phyloP scores from a whole-genome alignment of 352 stramenopile species.

The Phytopythium delawarense region DNA sequence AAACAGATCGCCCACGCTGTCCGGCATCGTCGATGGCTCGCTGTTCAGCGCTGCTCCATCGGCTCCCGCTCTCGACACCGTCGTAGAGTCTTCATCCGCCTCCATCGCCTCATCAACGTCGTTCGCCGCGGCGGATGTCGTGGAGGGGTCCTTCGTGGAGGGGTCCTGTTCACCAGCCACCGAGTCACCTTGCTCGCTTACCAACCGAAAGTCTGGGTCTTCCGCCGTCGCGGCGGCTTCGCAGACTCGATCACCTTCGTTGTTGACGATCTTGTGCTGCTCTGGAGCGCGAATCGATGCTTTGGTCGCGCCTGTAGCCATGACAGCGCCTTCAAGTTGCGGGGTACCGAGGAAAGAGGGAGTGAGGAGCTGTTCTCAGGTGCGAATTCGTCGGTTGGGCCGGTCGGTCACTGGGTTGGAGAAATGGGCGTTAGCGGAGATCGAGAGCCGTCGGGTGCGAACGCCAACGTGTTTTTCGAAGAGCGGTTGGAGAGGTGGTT shows the following conservation, averaged over 20 bases:
- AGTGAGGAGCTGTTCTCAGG: conserved; percentile 3
- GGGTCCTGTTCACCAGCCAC: background rate
- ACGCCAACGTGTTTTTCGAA: background rate
- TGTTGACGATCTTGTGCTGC: background rate
- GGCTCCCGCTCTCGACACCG: background rate
- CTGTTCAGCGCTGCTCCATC: background rate
- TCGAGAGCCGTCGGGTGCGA: background rate
- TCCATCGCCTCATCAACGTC: background rate
- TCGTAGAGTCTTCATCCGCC: background rate
- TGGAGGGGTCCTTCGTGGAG: background rate
- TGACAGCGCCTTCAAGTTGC: background rate
- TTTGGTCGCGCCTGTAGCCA: background rate
- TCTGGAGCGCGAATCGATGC: background rate
- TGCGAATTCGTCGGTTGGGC: background rate
- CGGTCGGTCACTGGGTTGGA: background rate
- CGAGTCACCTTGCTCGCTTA: background rate
- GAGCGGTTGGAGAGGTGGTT: conserved; percentile 3
- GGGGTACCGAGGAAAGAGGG: background rate
- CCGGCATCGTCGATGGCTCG: background rate
- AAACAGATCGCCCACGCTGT: background rate
- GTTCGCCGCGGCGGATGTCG: no score
- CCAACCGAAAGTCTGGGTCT: background rate
- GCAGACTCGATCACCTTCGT: background rate
- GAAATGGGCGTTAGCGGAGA: background rate
- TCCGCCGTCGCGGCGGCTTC: background rate